Evolutionary conservation across 331 rosid species (phyloP).

Genomic region (Pyrus hybrid): DNA sequence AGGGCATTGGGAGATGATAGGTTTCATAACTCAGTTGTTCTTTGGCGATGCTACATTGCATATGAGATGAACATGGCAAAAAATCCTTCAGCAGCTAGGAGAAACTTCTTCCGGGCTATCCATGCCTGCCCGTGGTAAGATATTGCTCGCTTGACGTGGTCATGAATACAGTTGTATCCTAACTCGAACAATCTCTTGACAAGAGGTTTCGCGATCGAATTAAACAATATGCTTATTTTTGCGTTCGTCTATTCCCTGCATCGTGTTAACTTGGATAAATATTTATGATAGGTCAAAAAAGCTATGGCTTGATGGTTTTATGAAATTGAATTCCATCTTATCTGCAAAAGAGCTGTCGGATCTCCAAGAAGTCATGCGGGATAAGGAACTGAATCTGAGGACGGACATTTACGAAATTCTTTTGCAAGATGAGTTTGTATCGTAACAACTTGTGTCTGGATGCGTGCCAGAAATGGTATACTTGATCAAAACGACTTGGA

Average conservation of each 20-base stretch:
- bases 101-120: conserved; percentile 86
- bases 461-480: not conserved
- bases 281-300: conserved; percentile 62
- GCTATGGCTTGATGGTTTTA: conserved; percentile 92
- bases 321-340: conserved; percentile 51
- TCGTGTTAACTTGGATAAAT: not conserved
- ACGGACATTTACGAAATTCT: conserved; percentile 94
- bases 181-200: not conserved
- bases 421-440: conserved; percentile 46
- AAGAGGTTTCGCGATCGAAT: not conserved
- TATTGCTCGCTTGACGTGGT: not conserved
- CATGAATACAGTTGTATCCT: not conserved
- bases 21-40: conserved; percentile 58
- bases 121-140: conserved; percentile 98
- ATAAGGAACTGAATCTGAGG: conserved; percentile 85
- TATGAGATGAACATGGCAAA: conserved; percentile 51
- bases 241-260: not conserved
- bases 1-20: conserved; percentile 56
- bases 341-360: conserved; percentile 85
- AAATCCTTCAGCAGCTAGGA: conserved; percentile 64
- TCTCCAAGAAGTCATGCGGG: conserved; percentile 97
- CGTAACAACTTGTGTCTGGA: conserved; percentile 5
- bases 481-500: not conserved
- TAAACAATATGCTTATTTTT: not conserved
- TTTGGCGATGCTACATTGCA: conserved; percentile 82